Evolutionary conservation across 2,329 filamentous ascomycete species (phyloP).

Genomic region (Rosellinia necatrix): DNA sequence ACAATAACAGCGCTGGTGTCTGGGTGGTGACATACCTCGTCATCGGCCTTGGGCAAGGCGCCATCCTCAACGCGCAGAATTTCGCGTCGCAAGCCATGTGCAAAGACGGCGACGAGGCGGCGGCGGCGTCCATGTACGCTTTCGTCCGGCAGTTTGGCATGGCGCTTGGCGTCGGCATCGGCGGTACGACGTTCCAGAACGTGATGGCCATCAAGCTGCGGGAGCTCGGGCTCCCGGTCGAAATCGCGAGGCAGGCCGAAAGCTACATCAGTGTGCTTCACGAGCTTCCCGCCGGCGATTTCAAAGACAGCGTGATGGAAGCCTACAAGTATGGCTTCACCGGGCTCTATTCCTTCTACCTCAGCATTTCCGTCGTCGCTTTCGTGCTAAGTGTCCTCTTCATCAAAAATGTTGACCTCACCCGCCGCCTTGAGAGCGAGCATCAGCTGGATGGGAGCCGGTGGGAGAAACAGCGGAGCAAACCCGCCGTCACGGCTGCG

Average conservation of each 20-base stretch:
- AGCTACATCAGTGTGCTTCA: slow-evolving; percentile 33
- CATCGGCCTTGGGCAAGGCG: slow-evolving; percentile 44
- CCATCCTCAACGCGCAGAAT: slow-evolving; percentile 46
- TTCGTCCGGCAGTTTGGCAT: slow-evolving; percentile 49
- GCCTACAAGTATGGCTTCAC: slow-evolving; percentile 35
- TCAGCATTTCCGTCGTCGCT: slow-evolving; percentile 29
- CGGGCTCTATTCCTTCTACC: slow-evolving; percentile 29
- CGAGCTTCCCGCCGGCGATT: slow-evolving; percentile 19
- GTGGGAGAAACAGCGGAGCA: slow-evolving; percentile 16
- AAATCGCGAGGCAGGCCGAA: slow-evolving; percentile 38
- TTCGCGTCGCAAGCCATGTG: slow-evolving; percentile 47
- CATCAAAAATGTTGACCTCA: slow-evolving; percentile 33
- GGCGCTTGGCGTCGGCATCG: slow-evolving; percentile 48
- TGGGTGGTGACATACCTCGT: slow-evolving; percentile 46
- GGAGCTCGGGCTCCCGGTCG: slow-evolving; percentile 37
- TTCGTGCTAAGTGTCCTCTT: slow-evolving; percentile 29
- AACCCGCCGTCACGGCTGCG: background rate
- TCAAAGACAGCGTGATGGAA: slow-evolving; percentile 25
- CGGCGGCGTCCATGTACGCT: slow-evolving; percentile 47
- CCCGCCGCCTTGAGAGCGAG: slow-evolving; percentile 29
- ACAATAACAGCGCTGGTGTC: slow-evolving; percentile 34
- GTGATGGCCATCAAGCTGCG: slow-evolving; percentile 43
- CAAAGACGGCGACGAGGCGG: slow-evolving; percentile 43
- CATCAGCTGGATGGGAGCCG: slow-evolving; percentile 30
- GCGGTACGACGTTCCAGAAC: slow-evolving; percentile 49